These are phyloP conservation scores for Rhizodiscina lignyota DNA, from an alignment of 495 filamentous ascomycete species.

Conservation along the genomic window DNA sequence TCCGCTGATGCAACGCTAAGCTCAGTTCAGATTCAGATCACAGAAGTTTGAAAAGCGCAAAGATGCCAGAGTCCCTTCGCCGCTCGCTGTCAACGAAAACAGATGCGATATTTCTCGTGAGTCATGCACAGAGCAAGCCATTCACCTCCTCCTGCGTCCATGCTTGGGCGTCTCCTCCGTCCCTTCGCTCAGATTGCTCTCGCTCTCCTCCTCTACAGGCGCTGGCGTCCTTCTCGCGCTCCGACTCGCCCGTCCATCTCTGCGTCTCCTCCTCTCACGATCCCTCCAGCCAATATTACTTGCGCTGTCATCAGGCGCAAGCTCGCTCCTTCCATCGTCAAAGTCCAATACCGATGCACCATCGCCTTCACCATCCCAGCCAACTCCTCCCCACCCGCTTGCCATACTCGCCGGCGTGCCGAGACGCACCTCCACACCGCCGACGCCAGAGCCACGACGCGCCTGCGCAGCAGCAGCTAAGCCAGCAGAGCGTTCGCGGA, in stretches of 20 bases:
- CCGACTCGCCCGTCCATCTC: constrained; percentile 51
- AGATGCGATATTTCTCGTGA: no score
- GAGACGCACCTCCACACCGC: constrained; percentile 30
- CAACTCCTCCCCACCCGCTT: constrained; percentile 17
- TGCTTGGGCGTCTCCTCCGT: background rate
- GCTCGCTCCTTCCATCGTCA: constrained; percentile 43
- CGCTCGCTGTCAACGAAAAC: no score
- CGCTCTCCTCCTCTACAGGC: constrained; percentile 70
- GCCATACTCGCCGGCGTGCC: constrained; percentile 38
- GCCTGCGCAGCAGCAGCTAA: constrained; percentile 62
- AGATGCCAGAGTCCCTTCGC: no score
- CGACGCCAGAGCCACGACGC: constrained; percentile 33
- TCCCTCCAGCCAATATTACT: constrained; percentile 85
- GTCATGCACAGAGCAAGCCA: no score
- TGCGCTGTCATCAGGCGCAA: constrained; percentile 58
- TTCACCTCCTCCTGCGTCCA: background rate
- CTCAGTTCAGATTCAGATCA: no score
- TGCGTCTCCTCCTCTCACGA: constrained; percentile 52
- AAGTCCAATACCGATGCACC: no score
- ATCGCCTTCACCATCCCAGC: constrained; percentile 32
- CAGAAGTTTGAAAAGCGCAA: no score
- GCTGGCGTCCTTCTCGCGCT: constrained; percentile 68
- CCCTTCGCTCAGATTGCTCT: constrained; percentile 15
- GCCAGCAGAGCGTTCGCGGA: constrained; percentile 66
- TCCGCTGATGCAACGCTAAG: no score